Percentiles rank a stretch among this genome's conserved stretches.
phyloP scores from a whole-genome alignment of 305 asterid genomes.

The Fraxinus velutina region DNA sequence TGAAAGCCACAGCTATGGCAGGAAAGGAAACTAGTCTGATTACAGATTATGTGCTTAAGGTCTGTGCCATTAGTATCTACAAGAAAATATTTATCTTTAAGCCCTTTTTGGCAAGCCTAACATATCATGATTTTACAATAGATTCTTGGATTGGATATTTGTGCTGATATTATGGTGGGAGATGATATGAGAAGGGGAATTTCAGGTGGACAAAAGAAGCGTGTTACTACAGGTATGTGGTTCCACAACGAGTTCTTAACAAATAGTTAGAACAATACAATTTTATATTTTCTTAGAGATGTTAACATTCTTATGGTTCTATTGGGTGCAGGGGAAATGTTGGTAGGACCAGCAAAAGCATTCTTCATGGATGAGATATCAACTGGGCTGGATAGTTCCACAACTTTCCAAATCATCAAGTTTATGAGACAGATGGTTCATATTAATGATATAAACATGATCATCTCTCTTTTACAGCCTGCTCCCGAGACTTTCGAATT shows the following conservation, averaged over 20 bases:
- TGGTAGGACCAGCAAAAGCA: conserved; percentile 62
- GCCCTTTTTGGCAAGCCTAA: not conserved
- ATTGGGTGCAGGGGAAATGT: conserved; percentile 50
- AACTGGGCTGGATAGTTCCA: conserved; percentile 60
- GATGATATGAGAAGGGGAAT: conserved; percentile 63
- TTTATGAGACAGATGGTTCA: conserved; percentile 60
- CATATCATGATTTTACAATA: conserved; percentile 16
- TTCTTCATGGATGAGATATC: conserved; percentile 68
- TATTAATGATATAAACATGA: conserved; percentile 43
- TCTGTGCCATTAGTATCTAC: conserved; percentile 4
- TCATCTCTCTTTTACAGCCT: conserved; percentile 51
- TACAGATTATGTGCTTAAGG: conserved; percentile 64
- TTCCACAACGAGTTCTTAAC: not conserved
- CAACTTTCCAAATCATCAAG: conserved; percentile 54
- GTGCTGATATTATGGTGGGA: conserved; percentile 59
- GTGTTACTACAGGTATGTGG: conserved; percentile 49
- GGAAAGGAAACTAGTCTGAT: conserved; percentile 50
- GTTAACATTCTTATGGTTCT: not conserved
- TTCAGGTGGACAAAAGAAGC: conserved; percentile 56
- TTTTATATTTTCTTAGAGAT: not conserved
- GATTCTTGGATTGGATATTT: conserved; percentile 60
- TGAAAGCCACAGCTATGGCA: conserved; percentile 51
- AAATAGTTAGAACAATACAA: not conserved
- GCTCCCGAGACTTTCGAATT: conserved; percentile 53
- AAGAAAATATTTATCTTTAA: not conserved